Conservation (phyloP, 306 rosid genomes). For the Urtica urens region DNA sequence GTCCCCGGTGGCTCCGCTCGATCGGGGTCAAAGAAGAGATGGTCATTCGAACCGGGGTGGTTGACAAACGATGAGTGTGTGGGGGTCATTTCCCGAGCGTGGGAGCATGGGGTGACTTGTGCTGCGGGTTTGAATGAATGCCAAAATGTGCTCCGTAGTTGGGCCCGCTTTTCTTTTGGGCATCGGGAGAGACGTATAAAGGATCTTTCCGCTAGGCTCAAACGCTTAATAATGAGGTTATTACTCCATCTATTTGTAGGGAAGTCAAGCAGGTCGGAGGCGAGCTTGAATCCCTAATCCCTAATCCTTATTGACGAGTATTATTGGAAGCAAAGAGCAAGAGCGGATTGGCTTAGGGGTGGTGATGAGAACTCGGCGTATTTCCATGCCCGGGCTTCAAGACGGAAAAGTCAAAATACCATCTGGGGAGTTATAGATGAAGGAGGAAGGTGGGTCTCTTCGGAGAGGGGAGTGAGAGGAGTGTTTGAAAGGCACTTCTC, state of each 20-base stretch:
- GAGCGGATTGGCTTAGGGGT: neutral
- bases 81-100: neutral
- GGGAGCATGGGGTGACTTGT: neutral
- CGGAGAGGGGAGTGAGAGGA: neutral
- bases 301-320: neutral
- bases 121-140: neutral
- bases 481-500: neutral
- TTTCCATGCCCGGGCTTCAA: neutral
- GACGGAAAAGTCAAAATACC: neutral
- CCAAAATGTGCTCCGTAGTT: neutral
- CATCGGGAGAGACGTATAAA: neutral
- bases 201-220: neutral
- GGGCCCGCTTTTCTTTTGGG: neutral
- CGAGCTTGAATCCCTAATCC: neutral
- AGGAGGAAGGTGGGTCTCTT: neutral
- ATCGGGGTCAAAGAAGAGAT: neutral
- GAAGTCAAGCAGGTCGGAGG: neutral
- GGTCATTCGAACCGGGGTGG: neutral
- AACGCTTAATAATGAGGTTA: neutral
- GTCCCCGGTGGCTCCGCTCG: neutral
- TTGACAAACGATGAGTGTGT: neutral
- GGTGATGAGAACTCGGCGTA: neutral
- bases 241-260: neutral
- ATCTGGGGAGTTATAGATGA: neutral
- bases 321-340: neutral